Conservation (phyloP, 345 rosid species). For the Euphorbia peplus region DNA sequence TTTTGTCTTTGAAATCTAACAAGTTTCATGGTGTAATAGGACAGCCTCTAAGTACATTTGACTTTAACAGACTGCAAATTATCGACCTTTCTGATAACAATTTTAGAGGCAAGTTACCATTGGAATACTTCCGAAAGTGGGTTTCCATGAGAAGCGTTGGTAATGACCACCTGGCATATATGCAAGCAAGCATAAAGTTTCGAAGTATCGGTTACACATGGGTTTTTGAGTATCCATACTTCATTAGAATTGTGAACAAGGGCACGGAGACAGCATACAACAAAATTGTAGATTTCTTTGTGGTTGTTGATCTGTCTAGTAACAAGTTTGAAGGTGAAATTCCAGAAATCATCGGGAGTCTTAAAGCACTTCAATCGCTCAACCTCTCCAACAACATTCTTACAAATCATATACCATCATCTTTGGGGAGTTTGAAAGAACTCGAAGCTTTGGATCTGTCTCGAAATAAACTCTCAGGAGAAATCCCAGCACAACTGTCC, state of each 20-base stretch:
- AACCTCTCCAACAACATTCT: slow-evolving; percentile 1
- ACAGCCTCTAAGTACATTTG: not conserved
- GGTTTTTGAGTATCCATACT: not conserved
- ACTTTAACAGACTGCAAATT: not conserved
- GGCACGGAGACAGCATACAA: not conserved
- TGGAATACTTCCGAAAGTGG: not conserved
- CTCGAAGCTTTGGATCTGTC: slow-evolving; percentile 5
- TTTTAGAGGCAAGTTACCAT: not conserved
- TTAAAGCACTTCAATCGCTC: slow-evolving; percentile 48
- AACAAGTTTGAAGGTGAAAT: not conserved
- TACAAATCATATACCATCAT: not conserved
- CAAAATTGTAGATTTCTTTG: not conserved
- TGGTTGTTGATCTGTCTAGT: slow-evolving; percentile 12
- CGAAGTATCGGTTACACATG: not conserved
- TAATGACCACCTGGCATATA: not conserved
- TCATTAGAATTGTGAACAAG: not conserved
- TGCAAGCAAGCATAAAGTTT: not conserved
- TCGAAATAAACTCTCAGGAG: not conserved
- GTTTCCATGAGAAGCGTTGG: not conserved
- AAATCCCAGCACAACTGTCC: not conserved
- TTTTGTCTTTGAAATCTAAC: not conserved
- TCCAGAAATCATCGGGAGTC: slow-evolving; percentile 52
- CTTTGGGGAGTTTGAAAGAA: not conserved
- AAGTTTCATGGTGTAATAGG: not conserved
- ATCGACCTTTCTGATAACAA: not conserved